Evolutionary conservation across 1,284 basidiomycete genomes (phyloP).

Genomic region (Tilletiopsis washingtonensis): DNA sequence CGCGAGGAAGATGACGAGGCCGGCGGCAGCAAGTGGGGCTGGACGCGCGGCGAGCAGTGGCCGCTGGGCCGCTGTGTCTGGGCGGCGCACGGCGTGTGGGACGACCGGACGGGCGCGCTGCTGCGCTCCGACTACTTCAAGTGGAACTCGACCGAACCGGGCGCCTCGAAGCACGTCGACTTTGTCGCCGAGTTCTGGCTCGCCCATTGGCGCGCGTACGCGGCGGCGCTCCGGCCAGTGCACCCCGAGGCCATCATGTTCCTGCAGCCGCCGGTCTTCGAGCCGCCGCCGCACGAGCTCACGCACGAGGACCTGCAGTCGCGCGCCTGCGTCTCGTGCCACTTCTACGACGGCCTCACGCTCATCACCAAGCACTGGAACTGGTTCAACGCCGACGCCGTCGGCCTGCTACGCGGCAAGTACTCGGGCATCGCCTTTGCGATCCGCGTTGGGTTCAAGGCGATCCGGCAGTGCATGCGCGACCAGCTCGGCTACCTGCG

Average conservation of each 20-base stretch:
- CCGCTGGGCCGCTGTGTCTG: constrained; percentile 73
- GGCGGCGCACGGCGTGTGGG: constrained; percentile 92
- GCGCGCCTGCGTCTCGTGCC: constrained; percentile 70
- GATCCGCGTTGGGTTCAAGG: constrained; percentile 63
- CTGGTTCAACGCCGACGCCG: constrained; percentile 73
- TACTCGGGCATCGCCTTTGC: constrained; percentile 57
- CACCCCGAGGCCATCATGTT: constrained; percentile 85
- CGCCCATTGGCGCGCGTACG: constrained; percentile 65
- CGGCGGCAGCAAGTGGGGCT: constrained; percentile 59
- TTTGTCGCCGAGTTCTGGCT: constrained; percentile 79
- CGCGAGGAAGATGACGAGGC: constrained; percentile 22
- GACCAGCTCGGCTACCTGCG: constrained; percentile 76
- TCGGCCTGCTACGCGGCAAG: constrained; percentile 71
- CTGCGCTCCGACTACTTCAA: constrained; percentile 73
- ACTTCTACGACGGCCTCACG: constrained; percentile 89
- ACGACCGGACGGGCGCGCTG: constrained; percentile 60
- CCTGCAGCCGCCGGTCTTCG: constrained; percentile 86
- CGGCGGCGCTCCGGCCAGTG: constrained; percentile 58
- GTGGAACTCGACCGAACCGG: neutral
- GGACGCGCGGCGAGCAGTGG: constrained; percentile 71
- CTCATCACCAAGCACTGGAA: constrained; percentile 56
- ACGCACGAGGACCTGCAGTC: constrained; percentile 58
- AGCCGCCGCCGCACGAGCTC: constrained; percentile 58
- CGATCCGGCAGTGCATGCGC: constrained; percentile 73
- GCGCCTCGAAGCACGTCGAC: constrained; percentile 50